Percentiles rank a stretch among this genome's conserved stretches.
Conservation (phyloP, 176 grass and related monocot species). For the Juncus effusus region DNA sequence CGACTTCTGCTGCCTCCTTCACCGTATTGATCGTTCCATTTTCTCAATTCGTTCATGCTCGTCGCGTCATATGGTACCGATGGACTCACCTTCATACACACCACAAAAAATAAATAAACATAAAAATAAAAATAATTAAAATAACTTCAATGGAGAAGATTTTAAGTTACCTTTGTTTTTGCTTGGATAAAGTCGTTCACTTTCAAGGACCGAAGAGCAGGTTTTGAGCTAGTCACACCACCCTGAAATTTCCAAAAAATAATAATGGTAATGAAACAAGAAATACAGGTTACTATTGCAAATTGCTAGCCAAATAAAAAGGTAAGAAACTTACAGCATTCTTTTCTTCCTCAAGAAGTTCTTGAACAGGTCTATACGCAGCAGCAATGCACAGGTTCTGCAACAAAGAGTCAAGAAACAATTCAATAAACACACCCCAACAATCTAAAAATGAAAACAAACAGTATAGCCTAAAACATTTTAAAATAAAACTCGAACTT, state of each 20-base stretch:
- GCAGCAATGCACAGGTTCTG: slow-evolving; percentile 92
- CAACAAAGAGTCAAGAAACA: slow-evolving; percentile 21
- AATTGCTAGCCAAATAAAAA: not conserved
- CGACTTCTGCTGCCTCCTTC: slow-evolving; percentile 69
- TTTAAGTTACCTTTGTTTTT: slow-evolving; percentile 69
- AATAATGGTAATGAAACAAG: not conserved
- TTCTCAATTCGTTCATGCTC: slow-evolving; percentile 83
- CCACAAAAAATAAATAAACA: not conserved
- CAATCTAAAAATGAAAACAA: slow-evolving; percentile 14
- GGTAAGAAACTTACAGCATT: slow-evolving; percentile 31
- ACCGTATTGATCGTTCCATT: slow-evolving; percentile 92
- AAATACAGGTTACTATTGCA: not conserved
- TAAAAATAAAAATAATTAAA: not conserved
- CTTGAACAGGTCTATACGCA: slow-evolving; percentile 89
- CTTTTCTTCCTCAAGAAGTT: slow-evolving; percentile 85
- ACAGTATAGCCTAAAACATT: slow-evolving; percentile 9
- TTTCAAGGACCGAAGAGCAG: slow-evolving; percentile 52
- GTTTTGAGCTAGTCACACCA: slow-evolving; percentile 25
- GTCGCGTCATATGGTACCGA: slow-evolving; percentile 75
- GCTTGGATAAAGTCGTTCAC: slow-evolving; percentile 91
- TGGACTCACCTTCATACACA: slow-evolving; percentile 56
- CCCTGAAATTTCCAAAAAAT: slow-evolving; percentile 31
- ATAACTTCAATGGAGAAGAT: not conserved
- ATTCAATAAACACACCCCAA: slow-evolving; percentile 12
- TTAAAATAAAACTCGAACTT: not conserved